Base-by-base conservation (phyloP, 441 rosid species). In the Mallotus repandus region DNA sequence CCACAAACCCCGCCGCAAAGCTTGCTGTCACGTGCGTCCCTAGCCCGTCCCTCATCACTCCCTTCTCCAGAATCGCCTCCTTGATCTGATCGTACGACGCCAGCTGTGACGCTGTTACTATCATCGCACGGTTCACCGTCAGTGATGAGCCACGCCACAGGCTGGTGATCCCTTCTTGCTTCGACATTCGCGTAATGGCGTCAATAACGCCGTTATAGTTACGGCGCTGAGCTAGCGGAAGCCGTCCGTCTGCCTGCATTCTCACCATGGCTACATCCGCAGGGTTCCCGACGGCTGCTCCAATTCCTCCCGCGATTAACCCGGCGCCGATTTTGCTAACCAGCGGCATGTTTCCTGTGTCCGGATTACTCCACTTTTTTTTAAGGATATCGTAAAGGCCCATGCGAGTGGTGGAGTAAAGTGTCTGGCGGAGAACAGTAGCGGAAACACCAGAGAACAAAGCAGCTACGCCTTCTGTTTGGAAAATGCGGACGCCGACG, bases 211-310 rank as follows among this genome's bases (percentile, higher is more conserved):
- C 78, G 29, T 70, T 83, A 85, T 93, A 91, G 80, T 93, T 91
- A 58, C 98, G 89, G 43, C 97, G 83, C 16, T 86, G 78, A 1
- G 74, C 72, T n/a, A 48, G 15, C 0, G 97, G 97, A 13, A 93
- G 86, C 25, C 96, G 82, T 0, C 94, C 97, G 65, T 93, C 97
- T 5, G 96, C 94, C 74, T 93, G 94, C 98, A 93, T 93, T 50
- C 97, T 75, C 15, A 93, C 96, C 98, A 93, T 91, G 0, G 97
- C 94, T 45, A 93, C 93, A 52, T 93, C 97, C 3, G 97, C 97
- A 0, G 96, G 98, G 50, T 89, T 93, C 0, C 97, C 97, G 0
- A 91, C 94, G 5, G 90, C 83, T 0, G 97, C 96, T 1, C 98
- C 96, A 15, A 93, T 61, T 1, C 85, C 97, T 43, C 97, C 97